Evolutionary conservation across 495 filamentous ascomycete genomes (phyloP).

Genomic region (Paragyromitra xinjiangensis): DNA sequence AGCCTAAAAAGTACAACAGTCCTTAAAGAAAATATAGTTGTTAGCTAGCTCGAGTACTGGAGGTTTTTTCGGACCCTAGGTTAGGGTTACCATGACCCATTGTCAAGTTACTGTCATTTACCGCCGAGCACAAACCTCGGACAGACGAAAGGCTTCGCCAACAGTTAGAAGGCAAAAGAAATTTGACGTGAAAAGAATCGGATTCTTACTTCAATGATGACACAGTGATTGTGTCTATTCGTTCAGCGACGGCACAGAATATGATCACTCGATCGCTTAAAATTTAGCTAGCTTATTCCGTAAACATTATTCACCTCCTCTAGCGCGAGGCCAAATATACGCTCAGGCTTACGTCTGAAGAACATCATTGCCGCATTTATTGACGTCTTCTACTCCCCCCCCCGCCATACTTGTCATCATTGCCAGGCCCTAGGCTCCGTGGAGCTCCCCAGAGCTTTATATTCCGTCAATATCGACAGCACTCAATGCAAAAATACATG

Average conservation of each 20-base stretch:
- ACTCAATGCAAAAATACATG: neutral
- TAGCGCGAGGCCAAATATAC: neutral
- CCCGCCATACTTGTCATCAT: neutral
- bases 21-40: neutral
- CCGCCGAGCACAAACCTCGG: too few relatives aligned
- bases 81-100: too few relatives aligned
- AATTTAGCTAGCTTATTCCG: neutral
- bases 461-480: conserved; percentile 16
- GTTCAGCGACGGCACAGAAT: neutral
- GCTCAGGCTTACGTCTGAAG: neutral
- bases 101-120: neutral
- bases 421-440: neutral
- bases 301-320: neutral
- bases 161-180: too few relatives aligned
- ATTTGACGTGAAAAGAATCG: neutral
- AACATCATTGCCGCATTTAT: conserved; percentile 1
- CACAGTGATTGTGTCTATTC: neutral
- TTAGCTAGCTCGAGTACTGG: neutral
- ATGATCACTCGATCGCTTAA: neutral
- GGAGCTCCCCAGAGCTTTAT: neutral
- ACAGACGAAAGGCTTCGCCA: too few relatives aligned
- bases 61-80: neutral
- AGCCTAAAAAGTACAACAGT: neutral
- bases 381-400: neutral
- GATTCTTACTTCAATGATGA: neutral